Percentiles rank a stretch among this genome's conserved stretches.
phyloP scores from a whole-genome alignment of 495 filamentous ascomycete genomes.

The Tuber microsphaerosporum region DNA sequence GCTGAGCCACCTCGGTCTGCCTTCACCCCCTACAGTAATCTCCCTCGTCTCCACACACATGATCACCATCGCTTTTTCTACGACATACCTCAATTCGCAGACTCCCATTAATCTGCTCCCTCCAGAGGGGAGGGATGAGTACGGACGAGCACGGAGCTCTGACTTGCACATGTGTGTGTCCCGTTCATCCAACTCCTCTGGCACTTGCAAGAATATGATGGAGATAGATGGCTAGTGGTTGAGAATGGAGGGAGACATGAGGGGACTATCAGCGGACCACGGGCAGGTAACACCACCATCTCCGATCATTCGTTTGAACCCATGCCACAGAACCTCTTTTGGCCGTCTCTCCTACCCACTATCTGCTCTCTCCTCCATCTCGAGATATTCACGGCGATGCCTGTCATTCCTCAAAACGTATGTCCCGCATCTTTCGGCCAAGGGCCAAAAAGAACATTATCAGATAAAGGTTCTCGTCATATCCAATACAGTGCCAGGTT shows the following conservation, averaged over 20 bases:
- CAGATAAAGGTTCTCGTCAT: slow-evolving; percentile 11
- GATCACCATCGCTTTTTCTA: slow-evolving; percentile 9
- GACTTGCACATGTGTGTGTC: slow-evolving; percentile 32
- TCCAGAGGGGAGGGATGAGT: slow-evolving; percentile 8
- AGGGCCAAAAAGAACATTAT: slow-evolving; percentile 20
- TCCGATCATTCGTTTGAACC: slow-evolving; percentile 31
- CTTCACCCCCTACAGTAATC: slow-evolving; percentile 14
- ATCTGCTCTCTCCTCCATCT: slow-evolving; percentile 24
- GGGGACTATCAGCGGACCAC: slow-evolving; percentile 18
- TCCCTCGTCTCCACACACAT: slow-evolving; percentile 28
- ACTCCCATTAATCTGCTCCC: slow-evolving; percentile 4
- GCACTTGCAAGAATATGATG: slow-evolving; percentile 16
- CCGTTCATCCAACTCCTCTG: slow-evolving; percentile 10
- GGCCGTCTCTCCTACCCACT: slow-evolving; percentile 6
- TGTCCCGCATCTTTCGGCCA: slow-evolving; percentile 15
- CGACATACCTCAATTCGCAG: slow-evolving; percentile 3
- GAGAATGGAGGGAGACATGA: slow-evolving; percentile 20
- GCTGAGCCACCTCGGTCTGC: slow-evolving; percentile 28
- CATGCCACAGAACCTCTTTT: slow-evolving; percentile 19
- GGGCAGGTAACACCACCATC: slow-evolving; percentile 33
- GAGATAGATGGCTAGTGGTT: slow-evolving; percentile 14
- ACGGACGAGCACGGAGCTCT: slow-evolving; percentile 41
- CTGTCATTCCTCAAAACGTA: slow-evolving; percentile 25
- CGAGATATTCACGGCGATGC: slow-evolving; percentile 13
- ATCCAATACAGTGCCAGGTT: slow-evolving; percentile 14